Base-by-base conservation (phyloP, 164 flowering plant genomes). In the Chloranthus sessilifolius region DNA sequence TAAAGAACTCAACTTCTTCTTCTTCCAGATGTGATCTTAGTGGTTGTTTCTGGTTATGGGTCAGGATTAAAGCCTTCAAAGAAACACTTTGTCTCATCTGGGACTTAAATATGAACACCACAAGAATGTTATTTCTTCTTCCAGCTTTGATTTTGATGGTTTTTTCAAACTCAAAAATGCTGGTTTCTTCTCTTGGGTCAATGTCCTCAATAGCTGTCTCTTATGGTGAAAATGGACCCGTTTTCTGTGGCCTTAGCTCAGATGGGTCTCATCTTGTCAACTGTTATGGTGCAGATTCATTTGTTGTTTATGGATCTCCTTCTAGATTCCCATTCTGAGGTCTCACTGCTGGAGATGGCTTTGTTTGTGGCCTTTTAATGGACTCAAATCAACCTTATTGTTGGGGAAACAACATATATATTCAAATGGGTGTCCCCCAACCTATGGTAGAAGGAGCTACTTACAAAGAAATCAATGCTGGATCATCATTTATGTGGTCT, bases 121-220 rank as follows among this genome's bases (percentile, higher is more conserved):
- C 63, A 56, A 62, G 59, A 60, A 58, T 29, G 33, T 52, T 52
- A 59, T 48, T 74, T 55, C 17, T 63, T 28, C 60, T 67, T 26
- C 60, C 52, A 41, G 50, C 52, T n/a, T 11, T 72, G 33, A 34
- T 67, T 30, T 58, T 72, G 27, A 8, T 77, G 59, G 56, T 65
- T 33, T 23, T 68, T 27, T 74, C 59, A 19, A 61, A 70, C 63
- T 48, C 73, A 29, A 62, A 59, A 56, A 40, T 60, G 29, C n/a
- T n/a, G n/a, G 95, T 73, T 41, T 68, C 72, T 11, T 75, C 88
- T 31, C 61, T 88, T 23, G 98, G 98, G 14, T 86, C 98, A 24
- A 88, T 92, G 96, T 80, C 98, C 25, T 68, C 94, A 21, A 75
- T 92, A 62, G 88, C 99, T 26, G 75, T 86, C 29, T 88, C 95